Percentiles rank a stretch among this genome's conserved stretches.
These are phyloP conservation scores for Mucuna pruriens DNA, from an alignment of 306 rosid genomes.

Conservation along the genomic window DNA sequence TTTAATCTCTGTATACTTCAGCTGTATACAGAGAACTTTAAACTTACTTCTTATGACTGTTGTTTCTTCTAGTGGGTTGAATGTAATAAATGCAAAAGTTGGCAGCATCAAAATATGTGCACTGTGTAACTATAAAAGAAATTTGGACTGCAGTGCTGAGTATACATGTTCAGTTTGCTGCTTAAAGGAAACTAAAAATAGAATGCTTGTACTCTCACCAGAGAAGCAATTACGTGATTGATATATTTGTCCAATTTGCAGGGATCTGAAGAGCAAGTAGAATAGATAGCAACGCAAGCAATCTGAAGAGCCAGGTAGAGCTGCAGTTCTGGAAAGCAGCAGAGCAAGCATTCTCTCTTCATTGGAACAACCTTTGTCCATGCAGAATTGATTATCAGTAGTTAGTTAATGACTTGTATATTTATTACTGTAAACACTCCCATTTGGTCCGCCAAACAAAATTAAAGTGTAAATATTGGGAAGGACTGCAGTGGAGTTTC, in stretches of 20 bases:
- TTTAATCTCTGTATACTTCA: conserved; percentile 23
- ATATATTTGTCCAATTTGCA: conserved; percentile 34
- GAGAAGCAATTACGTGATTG: no score
- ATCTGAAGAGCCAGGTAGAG: conserved; percentile 29
- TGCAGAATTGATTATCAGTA: no score
- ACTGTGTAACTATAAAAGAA: conserved; percentile 52
- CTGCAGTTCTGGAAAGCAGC: not conserved
- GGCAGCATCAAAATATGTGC: conserved; percentile 84
- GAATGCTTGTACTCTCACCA: conserved; percentile 41
- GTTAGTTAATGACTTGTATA: no score
- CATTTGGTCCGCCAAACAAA: no score
- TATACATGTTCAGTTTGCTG: conserved; percentile 61
- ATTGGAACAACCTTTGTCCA: not conserved
- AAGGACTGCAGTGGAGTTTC: no score
- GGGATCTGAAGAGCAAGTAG: conserved; percentile 46
- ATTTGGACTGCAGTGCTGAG: conserved; percentile 44
- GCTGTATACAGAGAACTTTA: not conserved
- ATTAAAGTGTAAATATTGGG: no score
- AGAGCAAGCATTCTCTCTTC: not conserved
- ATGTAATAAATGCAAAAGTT: conserved; percentile 63
- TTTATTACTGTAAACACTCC: no score
- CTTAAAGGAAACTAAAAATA: conserved; percentile 48
- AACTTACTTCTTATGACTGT: conserved; percentile 6
- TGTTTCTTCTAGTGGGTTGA: conserved; percentile 66
- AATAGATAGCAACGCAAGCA: conserved; percentile 23